Conservation (phyloP, 108 stramenopile species). For the Phaeodactylum tricornutum region DNA sequence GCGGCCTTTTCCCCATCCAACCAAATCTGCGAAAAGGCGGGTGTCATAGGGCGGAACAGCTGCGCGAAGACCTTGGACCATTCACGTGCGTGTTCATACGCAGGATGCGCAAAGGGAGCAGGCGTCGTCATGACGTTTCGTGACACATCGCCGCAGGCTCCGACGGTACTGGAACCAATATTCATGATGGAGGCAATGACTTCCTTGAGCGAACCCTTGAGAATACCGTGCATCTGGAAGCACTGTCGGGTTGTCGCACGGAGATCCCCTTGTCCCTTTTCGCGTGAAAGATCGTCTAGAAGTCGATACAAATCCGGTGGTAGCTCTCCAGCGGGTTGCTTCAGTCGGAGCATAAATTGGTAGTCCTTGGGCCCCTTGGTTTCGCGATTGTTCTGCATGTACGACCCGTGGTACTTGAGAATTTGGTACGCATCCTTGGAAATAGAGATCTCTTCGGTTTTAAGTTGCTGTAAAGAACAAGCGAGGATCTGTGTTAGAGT, state of each 20-base stretch:
- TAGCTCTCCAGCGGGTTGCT: slow-evolving; percentile 95
- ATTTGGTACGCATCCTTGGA: slow-evolving; percentile 87
- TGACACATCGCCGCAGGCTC: slow-evolving; percentile 96
- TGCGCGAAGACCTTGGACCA: slow-evolving; percentile 88
- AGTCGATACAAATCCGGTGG: slow-evolving; percentile 86
- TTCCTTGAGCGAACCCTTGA: slow-evolving; percentile 91
- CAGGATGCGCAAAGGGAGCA: slow-evolving; percentile 69
- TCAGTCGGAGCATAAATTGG: slow-evolving; percentile 97
- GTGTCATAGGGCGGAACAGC: slow-evolving; percentile 88
- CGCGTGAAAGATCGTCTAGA: slow-evolving; percentile 78
- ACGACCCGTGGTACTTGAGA: slow-evolving; percentile 97
- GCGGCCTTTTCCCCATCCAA: slow-evolving; percentile 94
- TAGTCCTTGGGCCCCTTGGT: slow-evolving; percentile 82
- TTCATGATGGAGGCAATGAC: slow-evolving; percentile 95
- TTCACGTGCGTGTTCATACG: slow-evolving; percentile 72
- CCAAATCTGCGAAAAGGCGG: slow-evolving; percentile 93
- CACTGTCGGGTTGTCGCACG: slow-evolving; percentile 96
- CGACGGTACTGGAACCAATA: slow-evolving; percentile 91
- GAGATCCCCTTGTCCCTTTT: slow-evolving; percentile 91
- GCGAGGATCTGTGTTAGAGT: background rate
- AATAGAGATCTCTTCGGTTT: slow-evolving; percentile 68
- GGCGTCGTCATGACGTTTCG: slow-evolving; percentile 96
- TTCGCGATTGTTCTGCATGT: slow-evolving; percentile 95
- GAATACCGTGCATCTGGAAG: slow-evolving; percentile 96
- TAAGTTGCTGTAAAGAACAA: slow-evolving; percentile 33